Evolutionary conservation across 176 grass and related monocot species (phyloP).

Genomic region (Tillandsia fasciculata): DNA sequence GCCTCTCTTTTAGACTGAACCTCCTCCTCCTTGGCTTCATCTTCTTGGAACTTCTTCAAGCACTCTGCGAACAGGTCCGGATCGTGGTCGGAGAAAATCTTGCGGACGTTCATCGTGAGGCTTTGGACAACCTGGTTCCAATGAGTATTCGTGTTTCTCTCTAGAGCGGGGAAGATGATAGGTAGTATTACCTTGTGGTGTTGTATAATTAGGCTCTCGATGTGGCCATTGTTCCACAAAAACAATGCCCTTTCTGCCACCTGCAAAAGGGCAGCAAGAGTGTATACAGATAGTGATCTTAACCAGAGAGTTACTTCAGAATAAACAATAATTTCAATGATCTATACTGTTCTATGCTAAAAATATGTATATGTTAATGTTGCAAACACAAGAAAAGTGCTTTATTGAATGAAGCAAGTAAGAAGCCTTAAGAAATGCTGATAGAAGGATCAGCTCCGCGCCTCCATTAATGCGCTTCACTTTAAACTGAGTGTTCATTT

Average conservation of each 20-base stretch:
- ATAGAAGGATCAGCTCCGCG: no score
- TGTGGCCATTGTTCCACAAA: slow-evolving; percentile 25
- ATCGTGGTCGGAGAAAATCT: slow-evolving; percentile 20
- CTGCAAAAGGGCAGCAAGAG: slow-evolving; percentile 3
- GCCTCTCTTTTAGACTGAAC: slow-evolving; percentile 12
- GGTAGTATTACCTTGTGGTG: slow-evolving; percentile 19
- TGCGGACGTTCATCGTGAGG: slow-evolving; percentile 16
- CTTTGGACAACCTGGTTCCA: slow-evolving; percentile 28
- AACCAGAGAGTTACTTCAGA: background rate
- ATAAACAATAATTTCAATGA: no score
- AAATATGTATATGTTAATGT: no score
- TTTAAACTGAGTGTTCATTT: no score
- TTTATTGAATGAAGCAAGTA: no score
- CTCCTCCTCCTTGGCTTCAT: slow-evolving; percentile 19
- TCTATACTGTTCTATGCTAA: no score
- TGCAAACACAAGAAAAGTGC: no score
- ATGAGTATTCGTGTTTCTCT: slow-evolving; percentile 18
- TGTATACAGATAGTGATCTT: background rate
- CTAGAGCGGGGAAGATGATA: slow-evolving; percentile 24
- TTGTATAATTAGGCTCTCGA: slow-evolving; percentile 26
- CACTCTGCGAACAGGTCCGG: slow-evolving; percentile 17
- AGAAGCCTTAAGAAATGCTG: no score
- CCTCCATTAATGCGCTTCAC: no score
- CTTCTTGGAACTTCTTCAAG: slow-evolving; percentile 25
- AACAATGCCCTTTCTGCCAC: slow-evolving; percentile 27